These are phyloP conservation scores for Pouteria glomerata DNA, from an alignment of 148 eudicot species.

Conservation along the genomic window DNA sequence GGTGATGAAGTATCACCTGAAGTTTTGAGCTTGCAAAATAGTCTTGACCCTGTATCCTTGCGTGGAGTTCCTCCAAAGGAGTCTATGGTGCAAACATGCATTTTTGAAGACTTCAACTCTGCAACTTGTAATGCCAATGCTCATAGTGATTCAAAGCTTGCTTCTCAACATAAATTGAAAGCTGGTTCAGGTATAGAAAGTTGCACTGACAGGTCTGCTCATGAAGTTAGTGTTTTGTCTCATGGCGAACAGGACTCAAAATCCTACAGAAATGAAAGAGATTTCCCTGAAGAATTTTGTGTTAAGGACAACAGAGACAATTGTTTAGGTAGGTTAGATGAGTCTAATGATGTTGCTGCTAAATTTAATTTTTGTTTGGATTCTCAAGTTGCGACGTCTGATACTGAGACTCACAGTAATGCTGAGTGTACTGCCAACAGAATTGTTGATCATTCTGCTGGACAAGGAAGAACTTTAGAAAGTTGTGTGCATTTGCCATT, in stretches of 20 bases:
- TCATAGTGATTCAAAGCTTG: constrained; percentile 16
- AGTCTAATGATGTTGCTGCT: constrained; percentile 22
- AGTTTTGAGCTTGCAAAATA: constrained; percentile 24
- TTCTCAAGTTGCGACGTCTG: constrained; percentile 27
- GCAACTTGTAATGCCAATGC: constrained; percentile 21
- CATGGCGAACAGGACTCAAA: constrained; percentile 17
- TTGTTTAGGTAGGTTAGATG: constrained; percentile 22
- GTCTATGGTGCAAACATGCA: constrained; percentile 20
- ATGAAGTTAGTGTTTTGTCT: constrained; percentile 20
- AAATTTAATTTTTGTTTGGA: constrained; percentile 26
- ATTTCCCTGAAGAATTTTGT: constrained; percentile 22
- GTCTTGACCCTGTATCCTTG: constrained; percentile 19
- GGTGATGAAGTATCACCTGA: constrained; percentile 42
- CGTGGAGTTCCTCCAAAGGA: constrained; percentile 26
- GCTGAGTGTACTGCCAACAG: constrained; percentile 18
- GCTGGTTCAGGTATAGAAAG: constrained; percentile 26
- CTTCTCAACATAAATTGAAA: constrained; percentile 15
- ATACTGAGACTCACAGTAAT: constrained; percentile 20
- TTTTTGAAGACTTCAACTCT: constrained; percentile 25
- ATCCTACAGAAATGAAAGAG: constrained; percentile 11
- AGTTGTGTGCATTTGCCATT: constrained; percentile 5
- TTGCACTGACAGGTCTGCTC: constrained; percentile 17
- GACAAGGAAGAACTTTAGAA: constrained; percentile 21
- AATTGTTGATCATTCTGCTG: constrained; percentile 12
- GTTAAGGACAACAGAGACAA: constrained; percentile 16